These are phyloP conservation scores for Solanum hybrid DNA, from an alignment of 305 asterid genomes.

Conservation along the genomic window DNA sequence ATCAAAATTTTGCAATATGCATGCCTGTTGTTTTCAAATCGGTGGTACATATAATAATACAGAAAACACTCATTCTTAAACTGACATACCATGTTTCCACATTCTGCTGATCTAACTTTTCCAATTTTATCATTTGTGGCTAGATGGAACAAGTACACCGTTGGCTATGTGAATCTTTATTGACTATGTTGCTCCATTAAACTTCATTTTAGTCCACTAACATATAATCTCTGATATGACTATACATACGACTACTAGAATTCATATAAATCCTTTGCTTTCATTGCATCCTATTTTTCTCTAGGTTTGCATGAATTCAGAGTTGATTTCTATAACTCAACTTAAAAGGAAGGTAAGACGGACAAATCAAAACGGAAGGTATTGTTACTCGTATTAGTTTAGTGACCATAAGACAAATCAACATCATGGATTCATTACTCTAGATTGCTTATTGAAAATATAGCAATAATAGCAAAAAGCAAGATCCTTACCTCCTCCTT, in stretches of 20 bases:
- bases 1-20: not conserved
- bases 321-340: not conserved
- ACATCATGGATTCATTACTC: too few relatives aligned
- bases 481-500: not conserved
- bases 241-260: not conserved
- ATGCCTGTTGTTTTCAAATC: not conserved
- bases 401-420: too few relatives aligned
- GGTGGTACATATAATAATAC: not conserved
- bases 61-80: not conserved
- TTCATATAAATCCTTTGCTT: not conserved
- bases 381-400: too few relatives aligned
- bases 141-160: too few relatives aligned
- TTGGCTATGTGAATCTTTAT: not conserved
- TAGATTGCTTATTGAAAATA: too few relatives aligned
- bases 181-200: not conserved
- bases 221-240: not conserved
- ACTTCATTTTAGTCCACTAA: not conserved
- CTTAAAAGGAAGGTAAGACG: too few relatives aligned
- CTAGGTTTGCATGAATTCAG: not conserved
- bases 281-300: not conserved
- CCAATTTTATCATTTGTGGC: not conserved
- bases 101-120: not conserved
- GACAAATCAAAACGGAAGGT: too few relatives aligned
- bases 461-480: not conserved
- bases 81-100: not conserved